Percentiles rank a stretch among this genome's conserved stretches.
These are phyloP conservation scores for Trichoderma breve DNA, from an alignment of 2,329 filamentous ascomycete genomes.

Conservation along the genomic window DNA sequence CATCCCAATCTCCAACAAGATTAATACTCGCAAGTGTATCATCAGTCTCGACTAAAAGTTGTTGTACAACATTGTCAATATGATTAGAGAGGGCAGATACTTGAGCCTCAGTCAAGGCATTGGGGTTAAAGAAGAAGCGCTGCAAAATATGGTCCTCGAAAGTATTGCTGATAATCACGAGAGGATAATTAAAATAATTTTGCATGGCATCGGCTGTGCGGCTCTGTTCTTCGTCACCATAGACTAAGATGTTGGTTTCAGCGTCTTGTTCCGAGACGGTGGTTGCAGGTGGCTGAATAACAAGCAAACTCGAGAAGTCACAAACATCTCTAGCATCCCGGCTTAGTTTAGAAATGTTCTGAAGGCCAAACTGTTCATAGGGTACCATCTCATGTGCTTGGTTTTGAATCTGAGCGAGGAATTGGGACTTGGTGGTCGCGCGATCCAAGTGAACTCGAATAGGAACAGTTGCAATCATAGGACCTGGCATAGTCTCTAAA, in stretches of 20 bases:
- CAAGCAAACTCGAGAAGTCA: constrained; percentile 20
- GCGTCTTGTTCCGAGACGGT: not conserved
- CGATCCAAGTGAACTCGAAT: constrained; percentile 30
- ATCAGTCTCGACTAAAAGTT: not conserved
- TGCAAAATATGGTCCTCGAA: constrained; percentile 9
- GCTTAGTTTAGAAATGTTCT: constrained; percentile 24
- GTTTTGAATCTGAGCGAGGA: constrained; percentile 36
- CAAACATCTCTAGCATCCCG: constrained; percentile 21
- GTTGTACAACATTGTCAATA: constrained; percentile 1
- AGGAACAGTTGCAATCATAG: constrained; percentile 30
- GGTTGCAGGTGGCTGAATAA: constrained; percentile 20
- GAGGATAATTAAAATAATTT: constrained; percentile 17
- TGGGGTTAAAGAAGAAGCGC: constrained; percentile 6
- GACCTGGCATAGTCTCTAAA: constrained; percentile 27
- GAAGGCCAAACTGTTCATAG: constrained; percentile 22
- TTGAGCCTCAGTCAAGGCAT: not conserved
- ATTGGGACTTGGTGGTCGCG: constrained; percentile 34
- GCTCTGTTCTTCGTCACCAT: not conserved
- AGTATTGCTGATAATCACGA: constrained; percentile 6
- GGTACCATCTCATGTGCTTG: constrained; percentile 20
- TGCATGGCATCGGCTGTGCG: constrained; percentile 6
- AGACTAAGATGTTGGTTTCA: not conserved
- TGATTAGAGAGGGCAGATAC: constrained; percentile 4
- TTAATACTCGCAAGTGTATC: not conserved
- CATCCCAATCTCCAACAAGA: constrained; percentile 3